A percentile compares a stretch with the other conserved stretches of the same genome.
phyloP scores from a whole-genome alignment of 164 flowering plant genomes.

The Aristolochia fimbriata region DNA sequence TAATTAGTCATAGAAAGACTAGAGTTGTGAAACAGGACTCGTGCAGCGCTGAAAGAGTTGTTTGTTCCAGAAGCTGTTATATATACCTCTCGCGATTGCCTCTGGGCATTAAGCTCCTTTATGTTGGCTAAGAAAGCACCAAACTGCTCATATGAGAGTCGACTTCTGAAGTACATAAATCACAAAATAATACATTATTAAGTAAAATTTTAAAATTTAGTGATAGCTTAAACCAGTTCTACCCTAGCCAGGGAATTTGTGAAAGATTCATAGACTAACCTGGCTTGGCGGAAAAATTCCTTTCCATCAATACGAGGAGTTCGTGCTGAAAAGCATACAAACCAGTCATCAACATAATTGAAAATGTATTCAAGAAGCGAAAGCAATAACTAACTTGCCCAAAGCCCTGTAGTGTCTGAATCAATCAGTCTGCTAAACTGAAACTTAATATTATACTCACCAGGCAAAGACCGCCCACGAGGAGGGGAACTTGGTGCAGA shows the following conservation, averaged over 20 bases:
- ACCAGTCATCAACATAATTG: neutral
- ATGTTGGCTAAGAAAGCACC: constrained; percentile 88
- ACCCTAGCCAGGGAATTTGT: neutral
- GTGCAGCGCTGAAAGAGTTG: neutral
- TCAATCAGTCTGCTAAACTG: no score
- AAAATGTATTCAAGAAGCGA: neutral
- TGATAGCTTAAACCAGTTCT: no score
- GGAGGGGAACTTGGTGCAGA: constrained; percentile 97
- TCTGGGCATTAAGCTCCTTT: constrained; percentile 89
- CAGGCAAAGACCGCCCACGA: constrained; percentile 62
- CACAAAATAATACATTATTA: neutral
- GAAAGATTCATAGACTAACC: constrained; percentile 30
- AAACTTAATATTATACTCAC: constrained; percentile 16
- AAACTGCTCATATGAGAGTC: constrained; percentile 84
- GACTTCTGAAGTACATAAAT: constrained; percentile 48
- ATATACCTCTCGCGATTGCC: constrained; percentile 92
- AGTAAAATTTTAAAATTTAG: no score
- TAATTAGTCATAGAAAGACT: no score
- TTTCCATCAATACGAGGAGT: constrained; percentile 87
- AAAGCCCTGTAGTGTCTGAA: neutral
- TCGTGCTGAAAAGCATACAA: constrained; percentile 31
- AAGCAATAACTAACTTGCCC: neutral
- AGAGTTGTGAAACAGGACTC: no score
- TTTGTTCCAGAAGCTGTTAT: neutral
- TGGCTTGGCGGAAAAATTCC: constrained; percentile 93